Evolutionary conservation across 768 basidiomycete species (phyloP), one percentile per base, ranked within the genome.

Genomic region (Exsudoporus frostii): DNA sequence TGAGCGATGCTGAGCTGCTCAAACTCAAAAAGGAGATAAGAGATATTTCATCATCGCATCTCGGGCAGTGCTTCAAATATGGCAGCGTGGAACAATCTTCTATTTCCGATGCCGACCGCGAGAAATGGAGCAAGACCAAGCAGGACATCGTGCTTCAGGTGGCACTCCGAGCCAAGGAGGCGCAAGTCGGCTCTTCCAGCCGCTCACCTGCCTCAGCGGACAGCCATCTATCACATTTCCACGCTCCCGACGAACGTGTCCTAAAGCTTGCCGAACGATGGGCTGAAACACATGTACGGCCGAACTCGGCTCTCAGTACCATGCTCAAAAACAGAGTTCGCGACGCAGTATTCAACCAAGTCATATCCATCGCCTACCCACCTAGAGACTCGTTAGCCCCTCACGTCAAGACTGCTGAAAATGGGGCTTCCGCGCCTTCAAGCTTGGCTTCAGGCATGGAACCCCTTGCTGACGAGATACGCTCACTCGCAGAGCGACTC

Each of bases 141-240:
- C 77, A 79, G 55, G 86, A 84, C 58, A 78, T 92, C 53, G 81
- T 87, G 19, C 71, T 93, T 46, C 92, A 94, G 66, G 74, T 93
- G 44, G 86, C 87, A 6, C 80, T 79, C 65, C 82, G 87, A 39
- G 88, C 87, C 20, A 78, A 75, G 42, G 78, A 81, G 55, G 71
- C 76, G 15, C 56, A 63, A 55, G 41, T 65, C 58, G 59, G 69
- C 41, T 58, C 67, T 11, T 51, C 57, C 17, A 45, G 58, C 38
- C 69, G 65, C 14, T 30, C 56, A 40, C 62, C 67, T 33, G 61
- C 67, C n/a, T 56, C 70, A 39, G 19, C 47, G 32, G 67, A 59
- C 43, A 49, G 62, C 36, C 68, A 67, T 42, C 65, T 62, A 42
- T 46, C 54, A 39, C 60, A 42, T 48, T 33, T 48, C 33, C 59